A percentile compares a stretch with the other conserved stretches of the same genome.
Evolutionary conservation across 495 filamentous ascomycete species (phyloP).

Genomic region (Penicillium salamii): DNA sequence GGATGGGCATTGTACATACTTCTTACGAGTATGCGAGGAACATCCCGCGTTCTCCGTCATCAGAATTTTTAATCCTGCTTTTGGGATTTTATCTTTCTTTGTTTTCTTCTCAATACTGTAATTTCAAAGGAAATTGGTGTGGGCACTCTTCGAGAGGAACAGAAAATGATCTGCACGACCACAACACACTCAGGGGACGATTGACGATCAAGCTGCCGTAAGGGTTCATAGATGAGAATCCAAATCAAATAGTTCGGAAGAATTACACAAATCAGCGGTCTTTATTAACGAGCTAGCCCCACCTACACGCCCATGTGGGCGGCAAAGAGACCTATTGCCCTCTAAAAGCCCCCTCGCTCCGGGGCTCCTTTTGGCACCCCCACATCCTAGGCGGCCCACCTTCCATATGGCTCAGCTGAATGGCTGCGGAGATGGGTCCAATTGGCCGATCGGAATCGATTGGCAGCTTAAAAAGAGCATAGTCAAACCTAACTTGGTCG

Average conservation of each 20-base stretch:
- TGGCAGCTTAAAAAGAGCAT: not conserved
- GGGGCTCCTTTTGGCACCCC: too few relatives aligned
- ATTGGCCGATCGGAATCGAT: conserved; percentile 1
- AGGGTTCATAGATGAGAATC: not conserved
- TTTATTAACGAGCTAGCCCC: not conserved
- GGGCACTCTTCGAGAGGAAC: not conserved
- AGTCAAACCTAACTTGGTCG: not conserved
- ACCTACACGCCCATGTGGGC: not conserved
- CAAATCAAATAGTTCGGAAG: not conserved
- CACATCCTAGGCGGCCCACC: not conserved
- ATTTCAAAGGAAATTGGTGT: conserved; percentile 6
- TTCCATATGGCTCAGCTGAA: not conserved
- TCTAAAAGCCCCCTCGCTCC: not conserved
- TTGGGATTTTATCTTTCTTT: not conserved
- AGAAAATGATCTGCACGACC: conserved; percentile 3
- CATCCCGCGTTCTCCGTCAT: not conserved
- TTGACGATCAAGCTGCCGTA: not conserved
- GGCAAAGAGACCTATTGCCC: not conserved
- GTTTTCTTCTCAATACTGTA: not conserved
- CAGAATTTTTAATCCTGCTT: not conserved
- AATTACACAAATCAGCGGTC: not conserved
- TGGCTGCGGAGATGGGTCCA: not conserved
- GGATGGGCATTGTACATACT: not conserved
- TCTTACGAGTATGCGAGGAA: not conserved
- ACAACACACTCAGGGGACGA: not conserved